Conservation (phyloP, 2,329 filamentous ascomycete genomes). For the Verticillium nubilum region DNA sequence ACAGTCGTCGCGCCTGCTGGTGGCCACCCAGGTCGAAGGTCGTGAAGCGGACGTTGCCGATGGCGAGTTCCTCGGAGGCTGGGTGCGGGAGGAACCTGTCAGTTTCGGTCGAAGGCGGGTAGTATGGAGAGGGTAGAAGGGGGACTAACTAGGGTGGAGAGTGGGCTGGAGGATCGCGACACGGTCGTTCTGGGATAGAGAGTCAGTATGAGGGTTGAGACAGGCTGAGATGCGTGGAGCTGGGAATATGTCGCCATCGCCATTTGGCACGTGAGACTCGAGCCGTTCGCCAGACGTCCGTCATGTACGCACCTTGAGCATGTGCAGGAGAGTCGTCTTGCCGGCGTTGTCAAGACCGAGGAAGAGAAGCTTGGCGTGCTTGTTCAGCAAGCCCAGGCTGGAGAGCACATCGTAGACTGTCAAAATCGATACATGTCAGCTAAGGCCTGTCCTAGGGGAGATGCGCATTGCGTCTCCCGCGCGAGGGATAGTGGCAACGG, state of each 20-base stretch:
- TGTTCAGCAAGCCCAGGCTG: conserved; percentile 83
- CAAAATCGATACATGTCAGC: conserved; percentile 20
- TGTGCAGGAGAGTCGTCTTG: conserved; percentile 90
- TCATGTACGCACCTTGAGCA: conserved; percentile 71
- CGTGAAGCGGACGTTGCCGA: conserved; percentile 90
- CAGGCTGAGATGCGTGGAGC: not conserved
- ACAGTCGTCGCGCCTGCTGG: conserved; percentile 89
- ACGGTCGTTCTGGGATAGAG: conserved; percentile 67
- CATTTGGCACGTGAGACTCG: not conserved
- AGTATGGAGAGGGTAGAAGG: not conserved
- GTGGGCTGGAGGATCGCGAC: conserved; percentile 88
- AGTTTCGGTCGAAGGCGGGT: conserved; percentile 15
- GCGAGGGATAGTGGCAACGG: conserved; percentile 4
- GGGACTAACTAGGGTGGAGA: conserved; percentile 75
- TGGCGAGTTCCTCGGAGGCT: conserved; percentile 88
- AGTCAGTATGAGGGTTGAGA: not conserved
- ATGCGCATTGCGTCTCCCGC: not conserved
- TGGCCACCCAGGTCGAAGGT: conserved; percentile 93
- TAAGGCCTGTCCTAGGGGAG: not conserved
- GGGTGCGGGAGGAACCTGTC: conserved; percentile 9
- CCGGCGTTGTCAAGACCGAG: conserved; percentile 90
- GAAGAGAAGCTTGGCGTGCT: conserved; percentile 93
- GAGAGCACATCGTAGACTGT: conserved; percentile 83
- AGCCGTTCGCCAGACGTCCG: not conserved
- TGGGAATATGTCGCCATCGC: not conserved